Evolutionary conservation across 2,329 filamentous ascomycete genomes (phyloP).

Genomic region (Neopestalotiopsis sp.): DNA sequence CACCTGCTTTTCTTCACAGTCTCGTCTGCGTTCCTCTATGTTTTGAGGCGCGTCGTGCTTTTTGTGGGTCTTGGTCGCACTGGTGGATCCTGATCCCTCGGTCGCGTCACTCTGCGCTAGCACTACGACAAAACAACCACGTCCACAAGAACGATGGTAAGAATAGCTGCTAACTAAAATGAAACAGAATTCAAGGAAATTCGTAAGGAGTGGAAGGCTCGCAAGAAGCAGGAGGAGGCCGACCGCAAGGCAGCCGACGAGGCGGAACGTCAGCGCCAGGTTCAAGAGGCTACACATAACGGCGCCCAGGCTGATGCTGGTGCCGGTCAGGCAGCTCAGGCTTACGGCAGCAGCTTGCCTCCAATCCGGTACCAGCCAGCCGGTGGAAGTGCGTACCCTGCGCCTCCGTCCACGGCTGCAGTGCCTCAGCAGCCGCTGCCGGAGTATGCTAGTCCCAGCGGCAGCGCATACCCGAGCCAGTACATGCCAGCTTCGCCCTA

Average conservation of each 20-base stretch:
- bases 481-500: constrained; percentile 49
- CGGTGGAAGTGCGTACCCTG: constrained; percentile 62
- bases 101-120: not conserved
- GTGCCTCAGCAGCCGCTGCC: constrained; percentile 40
- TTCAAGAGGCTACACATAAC: constrained; percentile 48
- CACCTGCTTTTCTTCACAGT: constrained; percentile 1
- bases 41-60: constrained; percentile 5
- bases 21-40: not conserved
- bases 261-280: constrained; percentile 68
- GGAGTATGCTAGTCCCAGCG: constrained; percentile 52
- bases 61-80: not conserved
- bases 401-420: constrained; percentile 59
- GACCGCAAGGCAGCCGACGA: constrained; percentile 91
- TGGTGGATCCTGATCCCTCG: not conserved
- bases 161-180: constrained; percentile 30
- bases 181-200: constrained; percentile 95
- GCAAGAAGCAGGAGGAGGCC: constrained; percentile 98
- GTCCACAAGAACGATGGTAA: not conserved
- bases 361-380: constrained; percentile 75
- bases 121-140: not conserved
- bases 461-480: constrained; percentile 63
- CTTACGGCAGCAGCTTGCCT: constrained; percentile 66
- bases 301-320: constrained; percentile 54
- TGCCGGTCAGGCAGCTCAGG: constrained; percentile 60
- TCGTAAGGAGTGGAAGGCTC: constrained; percentile 97